Conservation (phyloP, 73 alveolate species). For the Stentor coeruleus region DNA sequence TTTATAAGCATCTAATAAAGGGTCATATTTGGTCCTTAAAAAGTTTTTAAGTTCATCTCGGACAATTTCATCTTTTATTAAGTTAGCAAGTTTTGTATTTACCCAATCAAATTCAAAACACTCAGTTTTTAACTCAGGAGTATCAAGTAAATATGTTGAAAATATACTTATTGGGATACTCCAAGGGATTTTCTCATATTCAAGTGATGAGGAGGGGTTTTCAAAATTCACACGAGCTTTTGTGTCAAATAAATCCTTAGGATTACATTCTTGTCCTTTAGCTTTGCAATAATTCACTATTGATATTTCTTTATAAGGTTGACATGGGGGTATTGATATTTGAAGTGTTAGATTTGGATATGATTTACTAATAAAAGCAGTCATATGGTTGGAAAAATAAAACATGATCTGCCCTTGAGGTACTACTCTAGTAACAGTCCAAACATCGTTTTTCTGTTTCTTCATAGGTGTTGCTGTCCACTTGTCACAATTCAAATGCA, state of each 20-base stretch:
- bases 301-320: background rate
- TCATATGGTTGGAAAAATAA: conserved; percentile 19
- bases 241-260: background rate
- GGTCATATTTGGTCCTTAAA: conserved; percentile 36
- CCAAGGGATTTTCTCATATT: conserved; percentile 33
- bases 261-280: background rate
- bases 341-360: background rate
- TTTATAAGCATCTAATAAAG: conserved; percentile 39
- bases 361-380: background rate
- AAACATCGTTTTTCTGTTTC: background rate
- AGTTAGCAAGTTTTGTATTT: conserved; percentile 46
- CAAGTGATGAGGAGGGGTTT: background rate
- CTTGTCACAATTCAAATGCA: conserved; percentile 19
- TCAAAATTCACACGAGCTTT: background rate
- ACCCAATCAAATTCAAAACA: conserved; percentile 91
- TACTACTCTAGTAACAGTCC: background rate
- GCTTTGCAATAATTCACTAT: background rate
- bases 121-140: conserved; percentile 46
- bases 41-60: conserved; percentile 36
- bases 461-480: background rate
- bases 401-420: conserved; percentile 24
- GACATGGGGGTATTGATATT: background rate
- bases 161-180: conserved; percentile 51
- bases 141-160: conserved; percentile 50
- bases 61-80: conserved; percentile 56